phyloP scores from a whole-genome alignment of 2,329 filamentous ascomycete species.

The Colletotrichum spaethianum region DNA sequence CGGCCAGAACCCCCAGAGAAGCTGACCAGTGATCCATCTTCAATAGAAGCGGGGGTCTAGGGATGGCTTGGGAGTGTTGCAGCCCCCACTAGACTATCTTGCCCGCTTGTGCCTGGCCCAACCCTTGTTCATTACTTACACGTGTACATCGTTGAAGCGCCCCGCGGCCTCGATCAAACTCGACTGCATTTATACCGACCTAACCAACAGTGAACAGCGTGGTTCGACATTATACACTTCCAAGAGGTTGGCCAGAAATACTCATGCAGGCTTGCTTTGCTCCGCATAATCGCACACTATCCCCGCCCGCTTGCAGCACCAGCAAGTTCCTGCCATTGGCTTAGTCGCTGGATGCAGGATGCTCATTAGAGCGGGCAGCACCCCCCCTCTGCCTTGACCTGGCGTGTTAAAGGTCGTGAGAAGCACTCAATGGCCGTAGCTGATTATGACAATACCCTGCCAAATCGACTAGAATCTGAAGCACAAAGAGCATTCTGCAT shows the following conservation, averaged over 20 bases:
- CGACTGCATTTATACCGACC: background rate
- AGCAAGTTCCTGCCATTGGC: background rate
- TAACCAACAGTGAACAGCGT: background rate
- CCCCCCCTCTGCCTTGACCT: background rate
- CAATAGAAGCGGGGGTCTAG: no score
- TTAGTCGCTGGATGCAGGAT: background rate
- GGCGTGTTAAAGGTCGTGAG: background rate
- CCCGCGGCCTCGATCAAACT: background rate
- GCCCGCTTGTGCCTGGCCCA: background rate
- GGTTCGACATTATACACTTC: background rate
- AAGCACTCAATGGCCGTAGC: background rate
- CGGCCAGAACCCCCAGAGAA: no score
- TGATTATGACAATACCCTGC: no score
- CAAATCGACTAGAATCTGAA: no score
- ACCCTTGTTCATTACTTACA: background rate
- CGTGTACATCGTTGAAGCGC: no score
- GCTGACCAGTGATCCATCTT: no score
- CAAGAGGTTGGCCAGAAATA: background rate
- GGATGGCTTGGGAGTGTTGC: no score
- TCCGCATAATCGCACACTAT: background rate
- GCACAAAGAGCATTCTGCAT: no score
- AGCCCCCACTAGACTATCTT: no score
- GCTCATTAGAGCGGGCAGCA: background rate
- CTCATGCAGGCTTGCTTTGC: background rate
- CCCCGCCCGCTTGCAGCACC: background rate